Conservation (phyloP, 768 basidiomycete species). For the Tylopilus sp. region DNA sequence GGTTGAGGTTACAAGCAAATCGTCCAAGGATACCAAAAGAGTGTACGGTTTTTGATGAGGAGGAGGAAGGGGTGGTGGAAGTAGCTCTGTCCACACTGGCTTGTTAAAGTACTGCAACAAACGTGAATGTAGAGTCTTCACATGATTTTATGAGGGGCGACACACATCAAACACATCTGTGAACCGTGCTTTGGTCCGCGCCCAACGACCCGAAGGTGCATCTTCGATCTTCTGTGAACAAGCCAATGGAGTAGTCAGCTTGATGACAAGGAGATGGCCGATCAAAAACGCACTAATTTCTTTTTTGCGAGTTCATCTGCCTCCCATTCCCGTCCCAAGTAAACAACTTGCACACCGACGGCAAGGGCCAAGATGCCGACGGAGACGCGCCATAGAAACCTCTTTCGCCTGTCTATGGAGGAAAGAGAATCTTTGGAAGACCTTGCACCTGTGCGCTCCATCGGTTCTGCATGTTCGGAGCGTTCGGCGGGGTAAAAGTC, state of each 20-base stretch:
- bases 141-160: not conserved
- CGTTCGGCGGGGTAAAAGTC: slow-evolving; percentile 60
- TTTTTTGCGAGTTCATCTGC: slow-evolving; percentile 62
- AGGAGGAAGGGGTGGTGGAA: slow-evolving; percentile 81
- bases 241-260: not conserved
- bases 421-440: slow-evolving; percentile 78
- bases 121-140: not conserved
- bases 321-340: slow-evolving; percentile 79
- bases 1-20: slow-evolving; percentile 83
- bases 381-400: slow-evolving; percentile 51
- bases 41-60: slow-evolving; percentile 91
- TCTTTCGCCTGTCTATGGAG: slow-evolving; percentile 69
- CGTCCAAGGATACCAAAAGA: slow-evolving; percentile 86
- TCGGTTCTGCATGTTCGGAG: slow-evolving; percentile 33
- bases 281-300: slow-evolving; percentile 49
- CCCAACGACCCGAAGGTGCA: slow-evolving; percentile 61
- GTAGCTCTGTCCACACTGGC: slow-evolving; percentile 88
- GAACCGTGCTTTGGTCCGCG: slow-evolving; percentile 59
- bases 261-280: not conserved
- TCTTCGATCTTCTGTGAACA: slow-evolving; percentile 51
- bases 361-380: slow-evolving; percentile 54
- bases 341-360: slow-evolving; percentile 53
- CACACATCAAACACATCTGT: slow-evolving; percentile 67
- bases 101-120: slow-evolving; percentile 77
- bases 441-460: slow-evolving; percentile 66